Base-by-base conservation (phyloP, 2,329 filamentous ascomycete genomes). In the Hymenoscyphus scutula region DNA sequence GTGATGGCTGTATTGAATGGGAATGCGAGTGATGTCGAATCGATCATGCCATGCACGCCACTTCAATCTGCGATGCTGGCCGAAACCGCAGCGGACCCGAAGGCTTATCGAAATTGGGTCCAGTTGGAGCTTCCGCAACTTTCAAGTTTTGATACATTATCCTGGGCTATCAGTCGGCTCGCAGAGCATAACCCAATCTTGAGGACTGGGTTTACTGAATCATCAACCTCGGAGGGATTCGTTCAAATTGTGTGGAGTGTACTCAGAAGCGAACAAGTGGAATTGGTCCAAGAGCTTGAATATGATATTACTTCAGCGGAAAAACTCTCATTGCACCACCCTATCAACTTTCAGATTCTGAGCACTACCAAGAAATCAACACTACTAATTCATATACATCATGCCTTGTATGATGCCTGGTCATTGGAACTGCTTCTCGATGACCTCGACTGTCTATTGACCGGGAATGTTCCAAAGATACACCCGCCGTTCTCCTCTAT, bases 361-460 rank as follows among this genome's bases (percentile, higher is more conserved):
- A 56, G 67, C 59, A 34, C 58, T 7, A 19, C 67, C 19, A 57
- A 71, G 4, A 61, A 66, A 56, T 60, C 72, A 2, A 69, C 72
- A 34, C 68, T 77, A 3, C 74, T 73, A 63, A 75, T 74, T 1
- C 70, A 88, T 13, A 78, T 96, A 0, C 92, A 96, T 72, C 93
- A 97, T 75, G 87, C 91, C 0, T 74, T 96, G 0, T 97, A 96
- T 71, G 93, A 97, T 74, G 93, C 92, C n/a, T 97, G 93, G 93
- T 93, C 92, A 0, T 82, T 92, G 71, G 89, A 97, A 58, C 78
- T 94, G 32, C 75, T 96, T 0, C 72, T 91, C 15, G 77, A 82
- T 29, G 91, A 97, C 72, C 76, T 96, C 4, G 79, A 82, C 3
- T 71, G 70, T 0, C 67, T 89, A 8, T 58, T 75, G 8, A 15